A percentile compares a stretch with the other conserved stretches of the same genome.
These are phyloP conservation scores for Cucurbita moschata DNA, from an alignment of 306 rosid genomes.

Conservation along the genomic window DNA sequence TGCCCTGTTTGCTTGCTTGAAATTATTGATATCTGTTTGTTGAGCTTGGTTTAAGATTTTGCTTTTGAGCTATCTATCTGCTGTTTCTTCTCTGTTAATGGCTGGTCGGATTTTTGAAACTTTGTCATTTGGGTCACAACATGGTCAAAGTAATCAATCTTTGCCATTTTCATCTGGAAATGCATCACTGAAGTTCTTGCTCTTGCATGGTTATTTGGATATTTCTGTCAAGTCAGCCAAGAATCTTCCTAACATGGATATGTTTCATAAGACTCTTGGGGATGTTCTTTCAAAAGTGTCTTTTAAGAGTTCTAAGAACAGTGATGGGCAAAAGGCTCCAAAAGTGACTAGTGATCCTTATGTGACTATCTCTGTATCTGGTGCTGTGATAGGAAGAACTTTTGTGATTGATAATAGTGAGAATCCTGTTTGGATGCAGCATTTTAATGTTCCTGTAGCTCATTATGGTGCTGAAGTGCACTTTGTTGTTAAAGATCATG, in stretches of 20 bases:
- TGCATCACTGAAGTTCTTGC: conserved; percentile 29
- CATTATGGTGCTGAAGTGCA: conserved; percentile 65
- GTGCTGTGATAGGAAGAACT: conserved; percentile 67
- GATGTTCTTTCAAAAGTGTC: conserved; percentile 33
- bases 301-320: conserved; percentile 14
- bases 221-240: conserved; percentile 44
- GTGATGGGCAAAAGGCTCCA: conserved; percentile 19
- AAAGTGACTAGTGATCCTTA: conserved; percentile 65
- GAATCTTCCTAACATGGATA: conserved; percentile 71
- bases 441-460: conserved; percentile 62
- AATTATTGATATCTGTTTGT: background rate
- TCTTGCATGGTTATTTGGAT: conserved; percentile 65
- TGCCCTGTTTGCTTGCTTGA: background rate
- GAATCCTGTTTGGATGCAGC: conserved; percentile 75
- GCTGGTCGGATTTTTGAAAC: conserved; percentile 15
- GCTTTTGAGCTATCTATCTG: background rate
- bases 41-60: background rate
- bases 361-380: conserved; percentile 48
- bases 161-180: conserved; percentile 41
- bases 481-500: conserved; percentile 60
- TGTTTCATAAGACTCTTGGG: conserved; percentile 41
- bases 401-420: conserved; percentile 56
- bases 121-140: conserved; percentile 43
- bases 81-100: background rate
- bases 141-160: conserved; percentile 39